Base-by-base conservation (phyloP, 2,329 filamentous ascomycete species). In the Cladorrhinum sp. region DNA sequence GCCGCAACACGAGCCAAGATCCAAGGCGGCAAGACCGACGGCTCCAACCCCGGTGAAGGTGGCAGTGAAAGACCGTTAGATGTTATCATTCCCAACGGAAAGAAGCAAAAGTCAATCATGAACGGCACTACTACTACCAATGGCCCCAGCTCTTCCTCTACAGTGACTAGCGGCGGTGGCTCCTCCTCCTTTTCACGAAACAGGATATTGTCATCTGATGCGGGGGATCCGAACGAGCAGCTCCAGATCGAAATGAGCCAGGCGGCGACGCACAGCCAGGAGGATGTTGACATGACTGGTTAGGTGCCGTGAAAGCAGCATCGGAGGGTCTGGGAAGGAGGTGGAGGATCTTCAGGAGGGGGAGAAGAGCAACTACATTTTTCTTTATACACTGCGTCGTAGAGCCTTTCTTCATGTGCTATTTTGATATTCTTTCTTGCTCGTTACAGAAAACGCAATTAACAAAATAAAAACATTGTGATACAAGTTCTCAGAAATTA, bases 221-320 rank as follows among this genome's bases (percentile, higher is more conserved):
- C 75, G 18, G 75, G 75, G 38, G 81, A 81, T 48, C 79, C 83
- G 2, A 81, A 77, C 60, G 77, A 79, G 52, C 83, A 85, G 71
- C 72, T 86, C 62, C 77, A 82, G 70, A 73, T 80, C 48, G 84
- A 86, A 69, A 81, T 82, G 71, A 76, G 78, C 58, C 80, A 82
- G 64, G 77, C 77, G 18, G 72, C 63, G 49, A 41, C n/a, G n/a
- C 66, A n/a, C 58, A 59, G 24, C 7, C 80, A 84, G 62, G 76
- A 72, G 8, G 85, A 88, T 68, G 81, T 88, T 29, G 76, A 83
- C 57, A 89, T 89, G 86, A 78, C 75, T 29, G 83, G 79, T 52
- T 84, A 79, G 72, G 13, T 5, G 23, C 25, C 13, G 29, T 23
- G 22, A 25, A 20, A 9, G 3, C 6, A 18, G 50, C 12, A 18